Conservation (phyloP, 768 basidiomycete genomes). For the Crucibulum laeve region DNA sequence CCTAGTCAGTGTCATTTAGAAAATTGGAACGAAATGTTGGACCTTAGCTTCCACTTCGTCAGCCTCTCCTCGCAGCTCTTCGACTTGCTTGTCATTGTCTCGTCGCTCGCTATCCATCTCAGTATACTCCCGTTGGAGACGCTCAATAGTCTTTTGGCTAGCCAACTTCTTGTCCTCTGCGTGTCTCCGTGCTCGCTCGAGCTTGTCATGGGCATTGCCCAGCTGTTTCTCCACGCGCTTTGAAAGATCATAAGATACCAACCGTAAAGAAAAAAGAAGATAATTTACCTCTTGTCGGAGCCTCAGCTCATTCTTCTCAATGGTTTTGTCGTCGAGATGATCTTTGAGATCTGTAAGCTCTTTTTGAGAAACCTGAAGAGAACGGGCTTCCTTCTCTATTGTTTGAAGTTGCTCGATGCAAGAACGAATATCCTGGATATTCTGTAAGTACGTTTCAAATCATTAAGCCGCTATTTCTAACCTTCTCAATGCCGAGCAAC, state of each 20-base stretch:
- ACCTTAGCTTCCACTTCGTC: constrained; percentile 68
- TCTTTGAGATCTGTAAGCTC: constrained; percentile 66
- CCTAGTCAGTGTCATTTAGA: not conserved
- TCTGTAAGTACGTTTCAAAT: constrained; percentile 2
- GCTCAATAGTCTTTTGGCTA: constrained; percentile 71
- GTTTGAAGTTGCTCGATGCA: constrained; percentile 76
- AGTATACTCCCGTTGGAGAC: constrained; percentile 74
- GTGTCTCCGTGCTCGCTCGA: constrained; percentile 73
- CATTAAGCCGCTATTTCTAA: constrained; percentile 14
- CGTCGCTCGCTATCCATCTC: constrained; percentile 72
- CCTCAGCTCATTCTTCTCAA: constrained; percentile 67
- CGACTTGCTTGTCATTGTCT: constrained; percentile 75
- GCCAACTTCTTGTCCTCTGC: constrained; percentile 75
- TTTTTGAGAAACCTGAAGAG: constrained; percentile 63
- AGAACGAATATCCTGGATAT: constrained; percentile 57
- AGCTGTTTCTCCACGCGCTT: constrained; percentile 83
- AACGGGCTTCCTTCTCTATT: constrained; percentile 61
- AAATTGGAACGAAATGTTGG: not conserved
- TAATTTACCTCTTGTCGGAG: constrained; percentile 61
- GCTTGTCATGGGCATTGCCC: constrained; percentile 76
- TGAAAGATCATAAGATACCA: too few relatives aligned
- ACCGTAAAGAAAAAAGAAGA: not conserved
- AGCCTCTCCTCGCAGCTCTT: constrained; percentile 70
- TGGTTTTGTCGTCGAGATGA: constrained; percentile 65
- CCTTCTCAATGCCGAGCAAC: constrained; percentile 73